phyloP scores from a whole-genome alignment of 305 asterid genomes.

The Caryopteris hybrid region DNA sequence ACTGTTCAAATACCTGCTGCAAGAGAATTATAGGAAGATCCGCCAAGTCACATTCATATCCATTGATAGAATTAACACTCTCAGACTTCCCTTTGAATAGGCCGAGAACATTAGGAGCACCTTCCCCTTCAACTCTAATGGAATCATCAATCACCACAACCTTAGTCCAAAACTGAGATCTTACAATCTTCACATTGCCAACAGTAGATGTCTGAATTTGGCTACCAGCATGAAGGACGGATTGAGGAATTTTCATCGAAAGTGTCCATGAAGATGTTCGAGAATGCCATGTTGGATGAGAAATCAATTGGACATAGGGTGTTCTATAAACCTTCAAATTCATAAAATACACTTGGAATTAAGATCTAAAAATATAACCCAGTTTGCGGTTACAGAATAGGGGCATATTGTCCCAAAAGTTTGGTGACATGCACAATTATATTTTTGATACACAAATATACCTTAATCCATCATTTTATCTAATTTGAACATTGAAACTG shows the following conservation, averaged over 20 bases:
- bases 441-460: not conserved
- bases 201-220: slow-evolving; percentile 36
- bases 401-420: not conserved
- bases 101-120: slow-evolving; percentile 79
- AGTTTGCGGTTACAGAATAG: not conserved
- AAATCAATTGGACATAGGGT: slow-evolving; percentile 66
- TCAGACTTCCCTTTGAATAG: slow-evolving; percentile 77
- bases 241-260: slow-evolving; percentile 73
- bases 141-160: slow-evolving; percentile 79
- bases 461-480: not conserved
- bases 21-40: slow-evolving; percentile 83
- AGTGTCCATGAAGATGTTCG: slow-evolving; percentile 93
- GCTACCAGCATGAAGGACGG: slow-evolving; percentile 60
- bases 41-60: slow-evolving; percentile 76
- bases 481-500: no score
- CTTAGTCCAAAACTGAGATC: slow-evolving; percentile 80
- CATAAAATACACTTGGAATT: slow-evolving; percentile 12
- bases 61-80: slow-evolving; percentile 43
- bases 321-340: slow-evolving; percentile 65
- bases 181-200: slow-evolving; percentile 37
- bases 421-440: not conserved
- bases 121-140: slow-evolving; percentile 91
- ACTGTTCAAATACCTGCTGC: slow-evolving; percentile 65
- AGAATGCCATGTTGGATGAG: slow-evolving; percentile 95
- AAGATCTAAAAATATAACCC: not conserved